phyloP scores from a whole-genome alignment of 1,139 yeast species.

The Meyerozyma carpophila region DNA sequence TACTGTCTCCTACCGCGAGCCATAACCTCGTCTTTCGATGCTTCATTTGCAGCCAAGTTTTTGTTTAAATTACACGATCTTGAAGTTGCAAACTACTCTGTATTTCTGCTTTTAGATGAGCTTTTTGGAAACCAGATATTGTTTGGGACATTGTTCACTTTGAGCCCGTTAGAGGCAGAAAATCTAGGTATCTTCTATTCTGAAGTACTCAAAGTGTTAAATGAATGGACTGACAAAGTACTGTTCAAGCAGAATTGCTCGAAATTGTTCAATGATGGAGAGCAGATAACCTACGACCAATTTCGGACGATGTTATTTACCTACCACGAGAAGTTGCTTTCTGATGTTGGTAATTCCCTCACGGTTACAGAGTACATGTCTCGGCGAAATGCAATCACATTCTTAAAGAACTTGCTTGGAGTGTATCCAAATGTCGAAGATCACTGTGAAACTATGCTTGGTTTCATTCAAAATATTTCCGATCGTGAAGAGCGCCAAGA shows the following conservation, averaged over 20 bases:
- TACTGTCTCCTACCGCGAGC: slow-evolving; percentile 73
- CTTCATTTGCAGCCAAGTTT: slow-evolving; percentile 64
- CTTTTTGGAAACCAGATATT: slow-evolving; percentile 49
- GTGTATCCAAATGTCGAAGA: slow-evolving; percentile 66
- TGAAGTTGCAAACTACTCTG: slow-evolving; percentile 38
- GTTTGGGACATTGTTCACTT: slow-evolving; percentile 59
- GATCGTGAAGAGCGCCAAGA: slow-evolving; percentile 68
- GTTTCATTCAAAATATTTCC: slow-evolving; percentile 45
- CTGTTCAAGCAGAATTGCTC: slow-evolving; percentile 9
- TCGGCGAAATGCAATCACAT: slow-evolving; percentile 73
- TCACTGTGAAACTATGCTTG: slow-evolving; percentile 55
- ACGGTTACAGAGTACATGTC: slow-evolving; percentile 67
- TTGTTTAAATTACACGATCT: slow-evolving; percentile 45
- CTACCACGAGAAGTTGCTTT: slow-evolving; percentile 50
- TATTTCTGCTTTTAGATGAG: slow-evolving; percentile 39
- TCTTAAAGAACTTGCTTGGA: slow-evolving; percentile 62
- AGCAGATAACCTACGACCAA: slow-evolving; percentile 21
- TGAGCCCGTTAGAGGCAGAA: slow-evolving; percentile 76
- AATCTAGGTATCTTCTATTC: slow-evolving; percentile 73
- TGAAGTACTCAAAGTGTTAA: slow-evolving; percentile 45
- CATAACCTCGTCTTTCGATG: slow-evolving; percentile 79
- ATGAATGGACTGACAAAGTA: slow-evolving; percentile 34
- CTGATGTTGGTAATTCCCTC: slow-evolving; percentile 46
- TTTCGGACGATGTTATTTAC: slow-evolving; percentile 42
- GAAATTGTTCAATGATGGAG: slow-evolving; percentile 8